Evolutionary conservation across 768 basidiomycete species (phyloP).

Genomic region (Kwoniella sp.): DNA sequence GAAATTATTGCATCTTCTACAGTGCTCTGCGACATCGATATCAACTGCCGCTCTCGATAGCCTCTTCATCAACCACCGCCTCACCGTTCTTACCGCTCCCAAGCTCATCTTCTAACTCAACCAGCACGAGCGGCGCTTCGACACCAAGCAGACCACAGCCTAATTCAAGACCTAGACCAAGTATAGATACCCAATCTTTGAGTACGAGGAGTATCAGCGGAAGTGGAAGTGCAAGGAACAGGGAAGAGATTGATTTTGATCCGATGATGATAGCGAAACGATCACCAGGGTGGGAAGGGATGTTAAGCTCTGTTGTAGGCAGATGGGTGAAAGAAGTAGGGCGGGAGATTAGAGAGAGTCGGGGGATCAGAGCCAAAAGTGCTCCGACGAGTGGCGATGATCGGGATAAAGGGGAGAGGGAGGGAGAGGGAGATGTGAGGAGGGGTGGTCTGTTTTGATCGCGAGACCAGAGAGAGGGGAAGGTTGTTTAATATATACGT

Average conservation of each 20-base stretch:
- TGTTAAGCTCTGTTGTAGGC: slow-evolving; percentile 29
- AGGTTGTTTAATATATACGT: too few species aligned
- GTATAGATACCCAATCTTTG: slow-evolving; percentile 3
- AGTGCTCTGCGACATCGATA: slow-evolving; percentile 51
- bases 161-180: slow-evolving; percentile 9
- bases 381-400: too few species aligned
- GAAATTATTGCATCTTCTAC: neutral
- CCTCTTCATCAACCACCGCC: neutral
- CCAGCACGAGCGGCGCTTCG: neutral
- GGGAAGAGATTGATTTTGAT: slow-evolving; percentile 39
- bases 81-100: neutral
- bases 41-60: slow-evolving; percentile 30
- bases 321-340: slow-evolving; percentile 42
- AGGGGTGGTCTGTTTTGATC: neutral
- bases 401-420: neutral
- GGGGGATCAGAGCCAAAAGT: neutral
- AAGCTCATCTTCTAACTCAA: neutral
- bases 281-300: slow-evolving; percentile 45
- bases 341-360: slow-evolving; percentile 23
- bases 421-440: neutral
- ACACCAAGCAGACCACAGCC: neutral
- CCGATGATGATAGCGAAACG: slow-evolving; percentile 46
- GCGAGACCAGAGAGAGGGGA: neutral
- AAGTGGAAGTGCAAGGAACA: neutral
- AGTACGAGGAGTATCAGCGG: neutral